phyloP scores from a whole-genome alignment of 345 rosid genomes.

The Cardamine occulta region DNA sequence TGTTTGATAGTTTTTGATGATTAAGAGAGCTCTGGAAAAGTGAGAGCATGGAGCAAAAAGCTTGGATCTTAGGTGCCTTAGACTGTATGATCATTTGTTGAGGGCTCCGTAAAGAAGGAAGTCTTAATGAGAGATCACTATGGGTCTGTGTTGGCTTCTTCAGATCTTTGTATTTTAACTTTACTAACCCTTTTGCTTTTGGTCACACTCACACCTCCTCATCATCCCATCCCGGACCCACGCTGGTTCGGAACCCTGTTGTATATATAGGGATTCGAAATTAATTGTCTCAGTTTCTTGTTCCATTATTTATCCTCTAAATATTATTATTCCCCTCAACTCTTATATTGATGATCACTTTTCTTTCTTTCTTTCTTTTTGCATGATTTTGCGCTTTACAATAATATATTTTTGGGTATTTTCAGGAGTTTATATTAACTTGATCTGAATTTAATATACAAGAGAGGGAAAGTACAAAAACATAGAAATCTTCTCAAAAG shows the following conservation, averaged over 20 bases:
- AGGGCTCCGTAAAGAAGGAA: slow-evolving; percentile 33
- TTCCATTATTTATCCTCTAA: slow-evolving; percentile 39
- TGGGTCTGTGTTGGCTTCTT: slow-evolving; percentile 40
- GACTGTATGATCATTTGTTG: slow-evolving; percentile 31
- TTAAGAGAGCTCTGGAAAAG: slow-evolving; percentile 20
- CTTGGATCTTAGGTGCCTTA: slow-evolving; percentile 40
- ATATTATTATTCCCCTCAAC: slow-evolving; percentile 27
- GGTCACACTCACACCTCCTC: slow-evolving; percentile 21
- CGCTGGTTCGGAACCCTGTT: slow-evolving; percentile 44
- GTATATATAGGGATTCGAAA: slow-evolving; percentile 44
- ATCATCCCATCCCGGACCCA: slow-evolving; percentile 27
- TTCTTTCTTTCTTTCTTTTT: not conserved
- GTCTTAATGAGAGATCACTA: slow-evolving; percentile 32
- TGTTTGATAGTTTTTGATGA: slow-evolving; percentile 27
- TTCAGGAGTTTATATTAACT: not conserved
- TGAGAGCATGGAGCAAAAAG: slow-evolving; percentile 32
- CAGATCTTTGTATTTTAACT: slow-evolving; percentile 41
- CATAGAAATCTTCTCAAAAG: slow-evolving; percentile 18
- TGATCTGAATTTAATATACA: slow-evolving; percentile 21
- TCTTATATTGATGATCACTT: slow-evolving; percentile 25
- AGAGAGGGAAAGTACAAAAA: not conserved
- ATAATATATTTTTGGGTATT: not conserved
- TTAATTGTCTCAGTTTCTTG: slow-evolving; percentile 38
- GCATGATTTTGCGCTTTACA: slow-evolving; percentile 6
- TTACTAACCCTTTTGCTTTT: slow-evolving; percentile 44